Evolutionary conservation across 2,329 filamentous ascomycete species (phyloP), one percentile per base, ranked within the genome.

Genomic region (Dendryphion nanum): DNA sequence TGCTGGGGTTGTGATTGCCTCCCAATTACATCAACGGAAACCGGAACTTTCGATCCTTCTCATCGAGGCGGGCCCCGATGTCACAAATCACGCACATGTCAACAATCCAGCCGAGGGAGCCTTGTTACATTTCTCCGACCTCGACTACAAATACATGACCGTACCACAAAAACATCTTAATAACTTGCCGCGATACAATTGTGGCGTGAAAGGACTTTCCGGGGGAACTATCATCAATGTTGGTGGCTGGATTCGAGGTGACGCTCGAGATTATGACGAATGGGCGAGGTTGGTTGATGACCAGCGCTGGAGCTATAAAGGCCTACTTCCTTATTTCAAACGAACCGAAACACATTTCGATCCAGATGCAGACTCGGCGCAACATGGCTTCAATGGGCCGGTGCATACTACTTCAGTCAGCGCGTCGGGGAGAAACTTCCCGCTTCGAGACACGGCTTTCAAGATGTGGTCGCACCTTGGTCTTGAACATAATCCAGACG

Each of bases 61-160:
- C 3, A 43, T 64, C 10, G 64, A 68, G 42, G 57, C 58, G n/a
- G 64, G 61, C 0, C 38, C 51, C 0, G 51, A 66, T 33, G 48
- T 42, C 1, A 38, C 35, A 12, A 35, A 33, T 29, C 44, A 56
- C 14, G 35, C 50, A 2, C 38, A 53, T 18, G 40, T 53, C 4
- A 18, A 17, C 7, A 43, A 28, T 10, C 56, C 50, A 3, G 39
- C 44, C 14, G 57, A 50, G 14, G 53, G 42, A 29, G 39, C 50
- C n/a, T 29, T 40, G 4, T 37, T 64, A 4, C 46, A 57, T 38
- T 36, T 46, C 33, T 59, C 57, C 1, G 49, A 54, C 2, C 41
- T 65, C 0, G 63, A 67, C 31, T 64, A 50, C 46, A 59, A 56
- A 14, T 61, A 61, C 40, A 35, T 53, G 1, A 64, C 61, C 1